These are phyloP conservation scores for Neofusicoccum cordaticola DNA, from an alignment of 2,329 filamentous ascomycete genomes.

Conservation along the genomic window DNA sequence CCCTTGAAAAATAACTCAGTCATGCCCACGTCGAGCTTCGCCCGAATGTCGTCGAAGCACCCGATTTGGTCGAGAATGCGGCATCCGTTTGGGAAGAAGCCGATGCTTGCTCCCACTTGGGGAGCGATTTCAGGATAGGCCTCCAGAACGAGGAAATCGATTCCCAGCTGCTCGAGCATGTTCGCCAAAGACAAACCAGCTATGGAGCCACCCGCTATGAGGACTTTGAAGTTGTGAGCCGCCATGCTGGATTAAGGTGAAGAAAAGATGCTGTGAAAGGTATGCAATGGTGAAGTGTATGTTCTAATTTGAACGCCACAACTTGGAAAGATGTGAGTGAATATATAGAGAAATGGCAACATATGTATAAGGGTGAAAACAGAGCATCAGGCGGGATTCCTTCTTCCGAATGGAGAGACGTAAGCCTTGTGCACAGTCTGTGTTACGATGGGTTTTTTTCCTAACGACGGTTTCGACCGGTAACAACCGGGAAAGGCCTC, in stretches of 20 bases:
- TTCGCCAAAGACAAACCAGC: conserved; percentile 7
- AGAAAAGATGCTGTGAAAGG: neutral
- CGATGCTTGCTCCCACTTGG: conserved; percentile 24
- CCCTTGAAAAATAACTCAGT: neutral
- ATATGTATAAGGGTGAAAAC: no score
- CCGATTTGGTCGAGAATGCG: conserved; percentile 17
- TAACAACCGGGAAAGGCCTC: no score
- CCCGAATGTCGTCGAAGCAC: neutral
- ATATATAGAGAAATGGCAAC: no score
- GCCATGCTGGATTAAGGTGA: neutral
- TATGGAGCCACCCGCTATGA: conserved; percentile 11
- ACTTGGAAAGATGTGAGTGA: no score
- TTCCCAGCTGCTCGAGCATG: neutral
- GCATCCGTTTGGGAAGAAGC: conserved; percentile 18
- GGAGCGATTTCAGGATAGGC: conserved; percentile 21
- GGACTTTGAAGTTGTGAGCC: neutral
- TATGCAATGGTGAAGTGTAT: neutral
- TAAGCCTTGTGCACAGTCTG: no score
- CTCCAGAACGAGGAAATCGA: conserved; percentile 21
- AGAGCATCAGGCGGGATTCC: no score
- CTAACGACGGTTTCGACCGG: no score
- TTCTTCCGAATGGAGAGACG: no score
- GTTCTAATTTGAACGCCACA: neutral
- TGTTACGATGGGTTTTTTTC: no score
- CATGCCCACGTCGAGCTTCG: neutral